phyloP scores from a whole-genome alignment of 495 filamentous ascomycete genomes.

The Massariosphaeria phaeospora region DNA sequence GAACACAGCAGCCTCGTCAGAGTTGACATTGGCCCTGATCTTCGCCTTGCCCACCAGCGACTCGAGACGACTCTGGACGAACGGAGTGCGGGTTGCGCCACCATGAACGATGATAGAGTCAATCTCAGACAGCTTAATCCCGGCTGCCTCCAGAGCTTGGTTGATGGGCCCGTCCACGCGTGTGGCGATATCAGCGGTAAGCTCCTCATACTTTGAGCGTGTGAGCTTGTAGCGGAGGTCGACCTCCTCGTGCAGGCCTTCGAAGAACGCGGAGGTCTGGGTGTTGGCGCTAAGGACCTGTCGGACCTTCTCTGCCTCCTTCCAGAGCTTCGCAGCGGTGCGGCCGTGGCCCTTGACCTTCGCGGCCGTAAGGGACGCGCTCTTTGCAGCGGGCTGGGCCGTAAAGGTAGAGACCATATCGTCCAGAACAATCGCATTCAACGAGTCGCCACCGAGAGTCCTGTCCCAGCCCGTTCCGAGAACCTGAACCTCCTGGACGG shows the following conservation, averaged over 20 bases:
- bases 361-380: conserved; percentile 51
- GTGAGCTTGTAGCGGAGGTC: conserved; percentile 89
- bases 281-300: conserved; percentile 92
- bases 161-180: conserved; percentile 66
- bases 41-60: conserved; percentile 66
- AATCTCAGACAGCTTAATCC: conserved; percentile 67
- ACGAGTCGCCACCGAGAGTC: conserved; percentile 79
- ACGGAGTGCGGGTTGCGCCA: conserved; percentile 84
- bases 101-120: conserved; percentile 92
- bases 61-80: conserved; percentile 87
- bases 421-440: conserved; percentile 81
- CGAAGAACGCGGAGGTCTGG: conserved; percentile 73
- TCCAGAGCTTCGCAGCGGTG: conserved; percentile 79
- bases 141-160: conserved; percentile 67
- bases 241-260: conserved; percentile 82
- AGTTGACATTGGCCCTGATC: conserved; percentile 89
- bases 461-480: conserved; percentile 84
- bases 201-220: conserved; percentile 75
- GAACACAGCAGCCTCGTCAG: conserved; percentile 94
- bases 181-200: conserved; percentile 63
- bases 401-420: conserved; percentile 80
- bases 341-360: conserved; percentile 72
- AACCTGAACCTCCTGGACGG: conserved; percentile 85
- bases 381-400: conserved; percentile 64
- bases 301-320: conserved; percentile 80